Conservation (phyloP, 2,329 filamentous ascomycete species). For the Aspergillus pseudoviridinutans region DNA sequence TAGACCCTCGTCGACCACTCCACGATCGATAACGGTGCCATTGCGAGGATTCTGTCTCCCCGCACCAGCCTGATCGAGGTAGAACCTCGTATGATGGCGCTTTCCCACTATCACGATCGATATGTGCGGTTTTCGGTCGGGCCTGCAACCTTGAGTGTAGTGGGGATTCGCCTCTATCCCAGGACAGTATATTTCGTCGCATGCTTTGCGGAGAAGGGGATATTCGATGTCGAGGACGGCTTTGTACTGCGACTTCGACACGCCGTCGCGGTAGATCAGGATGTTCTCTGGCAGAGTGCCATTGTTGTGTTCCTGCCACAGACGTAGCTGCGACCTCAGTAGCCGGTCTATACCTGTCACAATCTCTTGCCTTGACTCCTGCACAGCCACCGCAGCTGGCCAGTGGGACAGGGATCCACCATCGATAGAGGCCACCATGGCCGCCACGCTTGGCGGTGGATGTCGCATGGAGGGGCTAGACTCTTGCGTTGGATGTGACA, state of each 20-base stretch:
- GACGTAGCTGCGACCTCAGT: constrained; percentile 57
- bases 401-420: constrained; percentile 52
- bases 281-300: constrained; percentile 62
- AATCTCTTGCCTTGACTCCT: constrained; percentile 58
- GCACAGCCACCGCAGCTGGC: constrained; percentile 16
- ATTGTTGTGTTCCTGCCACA: constrained; percentile 60
- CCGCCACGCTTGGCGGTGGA: constrained; percentile 67
- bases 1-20: constrained; percentile 65
- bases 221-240: constrained; percentile 65
- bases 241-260: constrained; percentile 77
- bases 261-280: constrained; percentile 80
- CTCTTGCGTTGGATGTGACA: constrained; percentile 73
- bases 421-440: constrained; percentile 72
- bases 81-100: constrained; percentile 82
- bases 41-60: constrained; percentile 61
- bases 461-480: constrained; percentile 42
- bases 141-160: constrained; percentile 4
- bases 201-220: constrained; percentile 50
- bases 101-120: constrained; percentile 77
- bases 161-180: constrained; percentile 22
- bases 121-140: constrained; percentile 50
- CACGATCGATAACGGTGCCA: constrained; percentile 79
- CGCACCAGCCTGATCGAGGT: constrained; percentile 55
- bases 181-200: constrained; percentile 51
- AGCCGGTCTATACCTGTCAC: constrained; percentile 57